Evolutionary conservation across 345 rosid species (phyloP).

Genomic region (Draba incana): DNA sequence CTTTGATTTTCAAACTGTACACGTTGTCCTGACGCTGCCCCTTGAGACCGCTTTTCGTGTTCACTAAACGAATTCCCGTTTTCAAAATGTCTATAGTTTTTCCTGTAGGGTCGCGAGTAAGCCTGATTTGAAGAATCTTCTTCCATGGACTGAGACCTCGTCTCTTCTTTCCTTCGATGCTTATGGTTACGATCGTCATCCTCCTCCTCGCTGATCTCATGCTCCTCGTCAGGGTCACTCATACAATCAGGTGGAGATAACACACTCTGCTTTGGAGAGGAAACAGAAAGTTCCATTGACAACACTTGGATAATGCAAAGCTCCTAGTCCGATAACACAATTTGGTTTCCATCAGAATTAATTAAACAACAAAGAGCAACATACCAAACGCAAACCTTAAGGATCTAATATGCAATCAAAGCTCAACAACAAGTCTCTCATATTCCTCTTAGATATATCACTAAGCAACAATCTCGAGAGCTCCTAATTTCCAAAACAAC

Average conservation of each 20-base stretch:
- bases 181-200: slow-evolving; percentile 99
- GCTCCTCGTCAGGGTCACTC: slow-evolving; percentile 88
- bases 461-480: slow-evolving; percentile 3
- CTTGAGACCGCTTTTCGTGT: slow-evolving; percentile 65
- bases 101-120: slow-evolving; percentile 68
- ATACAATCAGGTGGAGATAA: slow-evolving; percentile 68
- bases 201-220: slow-evolving; percentile 95
- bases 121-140: slow-evolving; percentile 62
- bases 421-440: slow-evolving; percentile 10
- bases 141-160: slow-evolving; percentile 71
- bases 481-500: slow-evolving; percentile 6
- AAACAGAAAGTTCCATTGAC: slow-evolving; percentile 75
- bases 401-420: slow-evolving; percentile 8
- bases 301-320: slow-evolving; percentile 29
- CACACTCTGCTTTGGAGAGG: slow-evolving; percentile 61
- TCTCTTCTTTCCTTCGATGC: slow-evolving; percentile 91
- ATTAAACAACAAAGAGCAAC: slow-evolving; percentile 19
- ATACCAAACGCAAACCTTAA: slow-evolving; percentile 13
- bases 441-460: background rate
- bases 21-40: slow-evolving; percentile 51
- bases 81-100: slow-evolving; percentile 60
- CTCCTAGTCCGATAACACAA: slow-evolving; percentile 32
- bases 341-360: slow-evolving; percentile 28
- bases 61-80: slow-evolving; percentile 66
- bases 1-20: slow-evolving; percentile 66